Evolutionary conservation across 192 early-diverging fungal species (phyloP), one percentile per base, ranked within the genome.

Genomic region (Coemansia sp.): DNA sequence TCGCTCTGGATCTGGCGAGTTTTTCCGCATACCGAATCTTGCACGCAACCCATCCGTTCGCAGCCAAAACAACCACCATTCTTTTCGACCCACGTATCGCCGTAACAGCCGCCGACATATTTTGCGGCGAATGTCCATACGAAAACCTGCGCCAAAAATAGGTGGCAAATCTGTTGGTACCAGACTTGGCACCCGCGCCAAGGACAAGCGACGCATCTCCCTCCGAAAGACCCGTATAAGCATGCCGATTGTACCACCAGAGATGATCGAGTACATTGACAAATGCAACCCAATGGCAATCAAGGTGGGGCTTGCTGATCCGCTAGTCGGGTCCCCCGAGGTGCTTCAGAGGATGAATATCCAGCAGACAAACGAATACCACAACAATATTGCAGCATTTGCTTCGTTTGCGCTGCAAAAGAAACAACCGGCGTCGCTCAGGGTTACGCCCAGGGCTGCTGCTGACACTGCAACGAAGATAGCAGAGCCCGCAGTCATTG

Each of bases 251-350:
- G 72, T 81, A 15, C 78, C 78, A 30, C 78, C 66, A 0, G 78
- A 81, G 48, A 70, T 81, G 72, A 31, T 81, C 9, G 72, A 81
- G 13, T 75, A 74, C 37, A 66, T 81, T 21, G 66, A 81, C n/a
- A 63, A 37, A 46, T 70, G 78, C 66, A 74, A 81, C 21, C 78
- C 78, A 4, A 59, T 35, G 0, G 78, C 78, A 2, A 63, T 81
- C 29, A 34, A 7, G 20, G 72, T 81, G 34, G 71, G 72, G 13
- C 28, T 33, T 1, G 31, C 34, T 9, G 30, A 35, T 16, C 69
- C 78, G 13, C n/a, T 69, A 5, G 45, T 81, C 28, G 78, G 72
- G 31, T 71, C 78, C 58, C 66, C 78, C 1, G 72, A 74, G 49
- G 58, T 75, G 16, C 29, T 81, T 6, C 56, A 62, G 12, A 25